Evolutionary conservation across 2,329 filamentous ascomycete genomes (phyloP).

Genomic region (Nemania sp.): DNA sequence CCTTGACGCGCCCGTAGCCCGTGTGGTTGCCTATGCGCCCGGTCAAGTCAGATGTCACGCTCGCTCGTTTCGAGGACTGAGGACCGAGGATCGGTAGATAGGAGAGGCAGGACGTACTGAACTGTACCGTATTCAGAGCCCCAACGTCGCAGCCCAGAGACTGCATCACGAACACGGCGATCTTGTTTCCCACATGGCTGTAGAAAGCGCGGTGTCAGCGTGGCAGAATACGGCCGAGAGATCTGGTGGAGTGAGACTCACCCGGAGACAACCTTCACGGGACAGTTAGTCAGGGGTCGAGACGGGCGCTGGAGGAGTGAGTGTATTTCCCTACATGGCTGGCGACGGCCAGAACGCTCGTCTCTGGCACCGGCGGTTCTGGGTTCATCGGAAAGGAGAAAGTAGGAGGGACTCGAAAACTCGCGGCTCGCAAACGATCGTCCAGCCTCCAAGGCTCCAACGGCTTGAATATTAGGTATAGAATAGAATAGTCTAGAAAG

Average conservation of each 20-base stretch:
- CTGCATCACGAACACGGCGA: slow-evolving; percentile 94
- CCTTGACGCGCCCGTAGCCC: slow-evolving; percentile 86
- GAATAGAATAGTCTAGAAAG: too few species aligned
- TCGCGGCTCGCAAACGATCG: not conserved
- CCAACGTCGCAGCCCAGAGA: slow-evolving; percentile 91
- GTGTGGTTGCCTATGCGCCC: slow-evolving; percentile 80
- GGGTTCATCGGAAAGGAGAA: slow-evolving; percentile 40
- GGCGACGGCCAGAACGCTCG: slow-evolving; percentile 80
- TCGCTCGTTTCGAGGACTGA: too few species aligned
- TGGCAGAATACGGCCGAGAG: not conserved
- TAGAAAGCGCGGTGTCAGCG: slow-evolving; percentile 29
- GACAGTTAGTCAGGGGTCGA: slow-evolving; percentile 38
- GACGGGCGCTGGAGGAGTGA: slow-evolving; percentile 27
- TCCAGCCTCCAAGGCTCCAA: not conserved
- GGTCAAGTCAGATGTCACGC: slow-evolving; percentile 15
- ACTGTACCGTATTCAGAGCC: slow-evolving; percentile 94
- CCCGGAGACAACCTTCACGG: slow-evolving; percentile 70
- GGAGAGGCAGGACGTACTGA: slow-evolving; percentile 66
- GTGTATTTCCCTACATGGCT: slow-evolving; percentile 80
- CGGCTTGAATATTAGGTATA: not conserved
- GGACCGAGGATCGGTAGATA: too few species aligned
- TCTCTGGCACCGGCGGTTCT: slow-evolving; percentile 56
- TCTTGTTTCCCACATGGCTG: slow-evolving; percentile 97
- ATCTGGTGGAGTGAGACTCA: slow-evolving; percentile 49
- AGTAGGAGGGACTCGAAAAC: not conserved